Evolutionary conservation across 2,329 filamentous ascomycete genomes (phyloP), one percentile per base, ranked within the genome.

Genomic region (Alternaria ventricosa): DNA sequence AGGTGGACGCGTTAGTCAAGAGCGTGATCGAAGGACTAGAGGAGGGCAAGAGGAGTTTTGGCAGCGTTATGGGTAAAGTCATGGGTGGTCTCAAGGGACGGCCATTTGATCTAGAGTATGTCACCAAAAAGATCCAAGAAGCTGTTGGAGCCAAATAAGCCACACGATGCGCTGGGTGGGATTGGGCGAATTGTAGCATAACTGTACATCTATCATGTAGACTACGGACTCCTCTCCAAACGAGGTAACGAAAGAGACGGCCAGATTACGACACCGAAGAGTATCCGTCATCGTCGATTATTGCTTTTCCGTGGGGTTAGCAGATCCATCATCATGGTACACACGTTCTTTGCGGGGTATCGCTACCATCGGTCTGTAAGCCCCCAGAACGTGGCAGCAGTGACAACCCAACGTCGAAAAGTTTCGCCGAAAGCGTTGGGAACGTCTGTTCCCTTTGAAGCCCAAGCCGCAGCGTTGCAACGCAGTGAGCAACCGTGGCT

Each of bases 1-100:
- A 92, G 75, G 81, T 94, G 20, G 82, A 82, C 72, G 77, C 76
- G 3, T 72, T 87, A 11, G 85, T 92, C 18, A 78, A 81, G 59
- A 81, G 80, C 28, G 84, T 85, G 3, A 79, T 92, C 22, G 83
- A 84, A 27, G 83, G 81, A 30, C 78, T 87, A 60, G 84, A 82
- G 71, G 80, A 78, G 27, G 84, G 83, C 20, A 85, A 84, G 36
- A 82, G 72, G 79, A 78, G 27, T 82, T 84, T 89, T 66, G 89
- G 90, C 5, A 84, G 87, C 60, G 84, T 90, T 10, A 87, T 93
- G 85, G 91, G 88, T 82, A 84, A 81, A 65, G 77, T 56, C 80
- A 80, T 46, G 83, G 84, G 28, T 82, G 84, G 82, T 5, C 79
- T 92, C 27, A 87, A 89, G 62, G 90, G 87, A 36, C 89, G 89